Conservation (phyloP, 2,329 filamentous ascomycete species). For the Diaporthe ilicicola region DNA sequence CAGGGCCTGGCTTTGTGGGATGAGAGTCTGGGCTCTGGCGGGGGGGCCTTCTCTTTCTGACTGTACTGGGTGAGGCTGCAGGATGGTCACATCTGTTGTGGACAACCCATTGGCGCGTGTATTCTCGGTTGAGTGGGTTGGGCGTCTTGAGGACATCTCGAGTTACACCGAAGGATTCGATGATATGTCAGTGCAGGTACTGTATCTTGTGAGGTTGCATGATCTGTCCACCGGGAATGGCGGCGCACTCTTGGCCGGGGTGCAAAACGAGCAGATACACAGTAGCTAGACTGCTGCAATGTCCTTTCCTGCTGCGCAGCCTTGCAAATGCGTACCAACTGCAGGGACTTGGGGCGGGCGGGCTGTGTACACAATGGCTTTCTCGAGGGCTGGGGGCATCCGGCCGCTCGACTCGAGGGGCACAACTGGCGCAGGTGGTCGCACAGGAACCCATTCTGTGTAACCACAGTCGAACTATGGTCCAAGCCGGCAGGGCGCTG, state of each 20-base stretch:
- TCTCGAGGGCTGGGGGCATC: constrained; percentile 10
- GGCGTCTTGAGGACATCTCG: constrained; percentile 15
- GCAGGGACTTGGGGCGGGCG: neutral
- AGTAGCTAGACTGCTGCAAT: no score
- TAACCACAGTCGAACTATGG: constrained; percentile 11
- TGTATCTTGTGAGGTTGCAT: constrained; percentile 19
- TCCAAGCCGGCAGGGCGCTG: constrained; percentile 19
- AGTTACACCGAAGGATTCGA: constrained; percentile 32
- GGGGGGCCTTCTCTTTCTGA: constrained; percentile 15
- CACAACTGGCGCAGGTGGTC: constrained; percentile 7
- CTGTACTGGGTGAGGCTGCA: constrained; percentile 28
- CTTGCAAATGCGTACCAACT: neutral
- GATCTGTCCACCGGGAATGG: constrained; percentile 1
- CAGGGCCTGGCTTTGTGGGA: constrained; percentile 9
- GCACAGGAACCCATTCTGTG: constrained; percentile 19
- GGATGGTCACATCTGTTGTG: constrained; percentile 25
- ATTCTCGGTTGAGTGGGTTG: neutral
- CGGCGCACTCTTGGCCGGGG: constrained; percentile 5
- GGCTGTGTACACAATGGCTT: constrained; percentile 15
- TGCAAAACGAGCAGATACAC: neutral
- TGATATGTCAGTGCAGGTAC: constrained; percentile 28
- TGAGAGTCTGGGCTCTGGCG: constrained; percentile 11
- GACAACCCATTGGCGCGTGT: constrained; percentile 21
- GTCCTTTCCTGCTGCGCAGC: constrained; percentile 1
- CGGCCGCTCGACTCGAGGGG: constrained; percentile 1